A percentile compares a stretch with the other conserved stretches of the same genome.
Conservation (phyloP, 2,329 filamentous ascomycete genomes). For the Arthrinium phaeospermum region DNA sequence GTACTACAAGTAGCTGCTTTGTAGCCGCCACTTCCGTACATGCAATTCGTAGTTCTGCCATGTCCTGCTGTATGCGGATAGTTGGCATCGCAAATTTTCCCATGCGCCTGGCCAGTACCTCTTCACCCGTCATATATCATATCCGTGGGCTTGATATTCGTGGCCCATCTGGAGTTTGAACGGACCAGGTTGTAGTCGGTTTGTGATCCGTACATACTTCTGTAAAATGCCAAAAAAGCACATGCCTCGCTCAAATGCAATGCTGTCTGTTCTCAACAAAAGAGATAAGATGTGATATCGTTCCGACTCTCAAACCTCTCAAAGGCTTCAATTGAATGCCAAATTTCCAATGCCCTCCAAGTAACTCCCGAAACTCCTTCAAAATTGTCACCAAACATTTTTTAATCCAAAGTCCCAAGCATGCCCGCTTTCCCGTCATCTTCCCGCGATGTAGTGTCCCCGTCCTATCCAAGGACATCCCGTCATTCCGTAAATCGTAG, state of each 20-base stretch:
- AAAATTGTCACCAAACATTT: neutral
- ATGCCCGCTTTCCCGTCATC: conserved; percentile 1
- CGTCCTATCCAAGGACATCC: neutral
- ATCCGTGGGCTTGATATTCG: neutral
- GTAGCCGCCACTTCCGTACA: neutral
- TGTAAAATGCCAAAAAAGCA: neutral
- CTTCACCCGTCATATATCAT: neutral
- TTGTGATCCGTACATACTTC: neutral
- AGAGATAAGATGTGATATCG: neutral
- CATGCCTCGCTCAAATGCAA: conserved; percentile 14
- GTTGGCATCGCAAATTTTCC: neutral
- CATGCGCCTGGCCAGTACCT: neutral
- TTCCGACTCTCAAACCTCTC: neutral
- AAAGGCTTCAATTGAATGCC: neutral
- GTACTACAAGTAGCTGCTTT: neutral
- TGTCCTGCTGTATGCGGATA: neutral
- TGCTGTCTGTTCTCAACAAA: neutral
- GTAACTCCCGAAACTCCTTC: neutral
- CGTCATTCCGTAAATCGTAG: neutral
- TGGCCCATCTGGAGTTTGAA: neutral
- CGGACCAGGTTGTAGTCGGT: neutral
- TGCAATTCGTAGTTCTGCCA: neutral
- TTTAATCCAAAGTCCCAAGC: neutral
- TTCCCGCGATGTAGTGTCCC: conserved; percentile 6
- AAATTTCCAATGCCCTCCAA: neutral